Evolutionary conservation across 177 flowering plant genomes (phyloP).

Genomic region (Tripterygium wilfordii): DNA sequence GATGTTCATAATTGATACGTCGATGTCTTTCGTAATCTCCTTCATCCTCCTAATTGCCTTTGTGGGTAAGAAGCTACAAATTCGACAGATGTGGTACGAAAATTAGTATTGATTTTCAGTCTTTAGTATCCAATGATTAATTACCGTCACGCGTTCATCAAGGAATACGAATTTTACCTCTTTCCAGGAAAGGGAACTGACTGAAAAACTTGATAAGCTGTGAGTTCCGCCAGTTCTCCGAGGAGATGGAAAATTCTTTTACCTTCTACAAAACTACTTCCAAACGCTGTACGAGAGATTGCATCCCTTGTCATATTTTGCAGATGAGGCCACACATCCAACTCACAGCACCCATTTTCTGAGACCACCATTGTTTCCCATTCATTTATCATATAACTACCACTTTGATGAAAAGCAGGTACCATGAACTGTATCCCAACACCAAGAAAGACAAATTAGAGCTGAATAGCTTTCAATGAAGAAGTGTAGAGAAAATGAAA

Average conservation of each 20-base stretch:
- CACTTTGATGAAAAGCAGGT: conserved; percentile 16
- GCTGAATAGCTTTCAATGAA: neutral
- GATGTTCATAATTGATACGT: neutral
- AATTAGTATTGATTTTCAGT: neutral
- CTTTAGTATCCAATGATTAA: no score
- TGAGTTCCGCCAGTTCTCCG: conserved; percentile 7
- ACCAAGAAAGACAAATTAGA: neutral
- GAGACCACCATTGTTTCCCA: conserved; percentile 22
- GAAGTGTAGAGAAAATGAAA: neutral
- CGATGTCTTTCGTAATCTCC: conserved; percentile 5
- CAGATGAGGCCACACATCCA: conserved; percentile 30
- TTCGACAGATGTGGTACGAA: no score
- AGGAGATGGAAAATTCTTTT: conserved; percentile 19
- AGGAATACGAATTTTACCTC: conserved; percentile 15
- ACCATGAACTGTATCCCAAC: conserved; percentile 17
- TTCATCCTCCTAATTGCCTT: conserved; percentile 16
- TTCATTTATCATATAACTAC: conserved; percentile 12
- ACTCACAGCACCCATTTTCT: conserved; percentile 9
- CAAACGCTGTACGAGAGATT: conserved; percentile 34
- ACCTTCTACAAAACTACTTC: conserved; percentile 27
- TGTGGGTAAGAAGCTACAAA: conserved; percentile 19
- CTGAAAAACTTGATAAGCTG: neutral
- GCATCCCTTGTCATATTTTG: conserved; percentile 23
- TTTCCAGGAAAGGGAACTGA: conserved; percentile 21
- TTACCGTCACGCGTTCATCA: no score